Evolutionary conservation across 2,329 filamentous ascomycete species (phyloP).

Genomic region (Orbilia ellipsospora): DNA sequence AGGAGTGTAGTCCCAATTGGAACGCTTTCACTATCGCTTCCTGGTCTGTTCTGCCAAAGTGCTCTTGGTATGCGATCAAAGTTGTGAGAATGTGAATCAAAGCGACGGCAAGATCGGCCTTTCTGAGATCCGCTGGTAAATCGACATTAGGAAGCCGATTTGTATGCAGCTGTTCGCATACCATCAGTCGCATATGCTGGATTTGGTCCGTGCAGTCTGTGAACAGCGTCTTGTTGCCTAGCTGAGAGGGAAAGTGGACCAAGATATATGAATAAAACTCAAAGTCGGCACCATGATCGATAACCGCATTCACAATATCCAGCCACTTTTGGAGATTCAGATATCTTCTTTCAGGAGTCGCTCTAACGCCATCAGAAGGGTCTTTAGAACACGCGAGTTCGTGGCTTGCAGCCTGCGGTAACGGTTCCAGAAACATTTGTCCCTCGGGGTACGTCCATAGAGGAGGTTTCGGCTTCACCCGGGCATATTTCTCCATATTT

Average conservation of each 20-base stretch:
- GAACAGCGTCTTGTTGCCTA: slow-evolving; percentile 91
- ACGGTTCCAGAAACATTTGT: slow-evolving; percentile 68
- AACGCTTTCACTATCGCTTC: slow-evolving; percentile 91
- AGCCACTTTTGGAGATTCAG: slow-evolving; percentile 77
- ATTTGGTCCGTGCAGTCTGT: slow-evolving; percentile 78
- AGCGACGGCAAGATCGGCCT: slow-evolving; percentile 87
- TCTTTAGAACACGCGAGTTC: slow-evolving; percentile 67
- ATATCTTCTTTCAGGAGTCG: slow-evolving; percentile 61
- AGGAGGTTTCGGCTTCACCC: slow-evolving; percentile 63
- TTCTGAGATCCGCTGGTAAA: slow-evolving; percentile 79
- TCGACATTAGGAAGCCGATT: slow-evolving; percentile 85
- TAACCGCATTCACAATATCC: slow-evolving; percentile 77
- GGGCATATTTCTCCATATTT: slow-evolving; percentile 61
- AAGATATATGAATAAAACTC: slow-evolving; percentile 92
- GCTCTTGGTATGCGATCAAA: slow-evolving; percentile 87
- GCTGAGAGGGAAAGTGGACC: slow-evolving; percentile 84
- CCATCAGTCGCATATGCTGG: slow-evolving; percentile 76
- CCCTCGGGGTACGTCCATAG: slow-evolving; percentile 71
- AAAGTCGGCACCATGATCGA: slow-evolving; percentile 83
- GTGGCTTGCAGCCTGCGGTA: slow-evolving; percentile 65
- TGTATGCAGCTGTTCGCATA: slow-evolving; percentile 85
- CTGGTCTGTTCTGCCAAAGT: slow-evolving; percentile 84
- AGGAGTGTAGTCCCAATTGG: slow-evolving; percentile 82
- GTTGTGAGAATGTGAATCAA: slow-evolving; percentile 88
- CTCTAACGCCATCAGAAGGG: slow-evolving; percentile 57